Percentiles rank a stretch among this genome's conserved stretches.
Evolutionary conservation across 2,329 filamentous ascomycete genomes (phyloP).

Genomic region (Hymenoscyphus linearis): DNA sequence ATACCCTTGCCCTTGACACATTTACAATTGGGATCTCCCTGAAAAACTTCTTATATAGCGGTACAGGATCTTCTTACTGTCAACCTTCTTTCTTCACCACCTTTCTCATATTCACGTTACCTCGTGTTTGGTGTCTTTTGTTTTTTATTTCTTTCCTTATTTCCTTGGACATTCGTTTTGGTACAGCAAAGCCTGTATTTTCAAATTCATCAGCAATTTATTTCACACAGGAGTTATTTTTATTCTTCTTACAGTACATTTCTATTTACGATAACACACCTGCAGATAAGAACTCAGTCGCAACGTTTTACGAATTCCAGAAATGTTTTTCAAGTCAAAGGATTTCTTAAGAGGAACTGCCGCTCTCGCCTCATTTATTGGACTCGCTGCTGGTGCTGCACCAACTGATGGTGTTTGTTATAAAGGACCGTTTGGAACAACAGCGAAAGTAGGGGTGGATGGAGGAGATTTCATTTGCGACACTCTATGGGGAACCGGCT

Average conservation of each 20-base stretch:
- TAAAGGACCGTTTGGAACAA: not conserved
- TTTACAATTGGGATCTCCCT: too few species aligned
- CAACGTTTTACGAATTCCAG: not conserved
- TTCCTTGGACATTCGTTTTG: too few species aligned
- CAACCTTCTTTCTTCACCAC: too few species aligned
- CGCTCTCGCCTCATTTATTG: not conserved
- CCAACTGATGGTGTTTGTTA: too few species aligned
- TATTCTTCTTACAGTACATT: not conserved
- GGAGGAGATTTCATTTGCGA: not conserved
- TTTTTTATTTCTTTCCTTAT: too few species aligned
- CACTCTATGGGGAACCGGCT: not conserved
- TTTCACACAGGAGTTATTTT: not conserved
- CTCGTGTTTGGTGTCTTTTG: too few species aligned
- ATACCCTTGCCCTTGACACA: too few species aligned
- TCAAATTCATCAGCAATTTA: not conserved
- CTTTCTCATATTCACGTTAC: too few species aligned
- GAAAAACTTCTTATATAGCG: too few species aligned
- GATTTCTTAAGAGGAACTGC: not conserved
- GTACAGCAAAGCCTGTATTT: not conserved
- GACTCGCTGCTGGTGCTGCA: not conserved
- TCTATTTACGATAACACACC: not conserved
- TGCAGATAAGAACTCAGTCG: not conserved
- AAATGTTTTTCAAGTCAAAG: not conserved
- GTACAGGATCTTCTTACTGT: too few species aligned
- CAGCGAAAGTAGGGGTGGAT: not conserved